Evolutionary conservation across 768 basidiomycete genomes (phyloP).

Genomic region (Rhizopogon sp.): DNA sequence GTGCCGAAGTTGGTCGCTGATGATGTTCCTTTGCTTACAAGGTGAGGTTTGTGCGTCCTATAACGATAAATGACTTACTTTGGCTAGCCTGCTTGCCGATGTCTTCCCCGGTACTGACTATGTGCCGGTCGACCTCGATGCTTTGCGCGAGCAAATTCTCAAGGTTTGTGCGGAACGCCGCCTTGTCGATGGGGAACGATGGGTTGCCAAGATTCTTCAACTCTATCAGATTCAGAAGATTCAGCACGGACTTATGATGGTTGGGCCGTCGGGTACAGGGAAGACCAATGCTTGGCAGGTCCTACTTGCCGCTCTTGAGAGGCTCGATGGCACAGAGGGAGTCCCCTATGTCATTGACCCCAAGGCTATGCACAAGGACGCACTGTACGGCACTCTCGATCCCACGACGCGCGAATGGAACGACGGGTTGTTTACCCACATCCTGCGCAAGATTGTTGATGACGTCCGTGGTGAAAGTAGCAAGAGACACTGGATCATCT

Average conservation of each 20-base stretch:
- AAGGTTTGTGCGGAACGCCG: conserved; percentile 85
- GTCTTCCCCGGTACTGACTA: conserved; percentile 98
- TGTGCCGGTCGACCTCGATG: conserved; percentile 80
- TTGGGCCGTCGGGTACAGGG: conserved; percentile 93
- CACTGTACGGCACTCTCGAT: conserved; percentile 94
- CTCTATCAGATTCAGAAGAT: conserved; percentile 99
- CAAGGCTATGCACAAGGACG: conserved; percentile 98
- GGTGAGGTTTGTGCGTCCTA: conserved; percentile 39
- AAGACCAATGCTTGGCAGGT: conserved; percentile 98
- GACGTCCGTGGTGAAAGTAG: conserved; percentile 96
- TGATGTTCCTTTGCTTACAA: conserved; percentile 91
- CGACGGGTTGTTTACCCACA: conserved; percentile 96
- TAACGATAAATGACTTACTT: background rate
- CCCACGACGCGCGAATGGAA: conserved; percentile 99
- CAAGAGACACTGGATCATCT: conserved; percentile 98
- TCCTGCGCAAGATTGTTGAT: conserved; percentile 95
- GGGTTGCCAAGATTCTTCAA: conserved; percentile 95
- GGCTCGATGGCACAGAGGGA: conserved; percentile 89
- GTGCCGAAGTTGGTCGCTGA: conserved; percentile 97
- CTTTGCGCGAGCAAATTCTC: conserved; percentile 78
- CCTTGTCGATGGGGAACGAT: conserved; percentile 80
- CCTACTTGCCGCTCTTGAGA: conserved; percentile 82
- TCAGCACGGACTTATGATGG: conserved; percentile 99
- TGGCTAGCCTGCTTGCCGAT: conserved; percentile 78
- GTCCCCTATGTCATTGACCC: conserved; percentile 97